Evolutionary conservation across 2,329 filamentous ascomycete genomes (phyloP), one percentile per base, ranked within the genome.

Genomic region (Nannizziopsis arthrosporioides): DNA sequence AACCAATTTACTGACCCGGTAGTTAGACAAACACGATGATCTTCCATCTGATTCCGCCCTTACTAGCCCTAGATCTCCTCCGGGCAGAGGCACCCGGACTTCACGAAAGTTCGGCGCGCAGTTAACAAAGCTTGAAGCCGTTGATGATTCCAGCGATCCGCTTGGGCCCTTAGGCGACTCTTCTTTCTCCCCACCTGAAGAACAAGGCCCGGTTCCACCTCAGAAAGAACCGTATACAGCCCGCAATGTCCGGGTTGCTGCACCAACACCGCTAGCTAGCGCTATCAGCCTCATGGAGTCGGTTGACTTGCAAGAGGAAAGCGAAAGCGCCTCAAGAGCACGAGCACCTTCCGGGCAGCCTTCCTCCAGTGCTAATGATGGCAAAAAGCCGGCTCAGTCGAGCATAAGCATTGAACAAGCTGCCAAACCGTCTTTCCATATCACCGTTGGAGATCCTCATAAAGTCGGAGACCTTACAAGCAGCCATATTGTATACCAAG

Each of bases 391-490:
- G 54, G 71, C 69, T 18, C 76, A 80, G 60, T 88, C 89, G 14
- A 94, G 89, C 62, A 79, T 95, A 55, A 93, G 84, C 64, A 73
- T 96, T 48, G 90, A 96, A 67, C 85, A 94, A 69, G 92, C 92
- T 41, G 82, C 90, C 27, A 94, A 94, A 68, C 92, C 92, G 4
- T 84, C 73, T 37, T 98, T 96, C 67, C 73, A 85, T 43, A 96
- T 98, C 59, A 81, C 77, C 2, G 92, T 98, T 17, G 92, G 92
- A 50, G 92, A 98, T 68, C 92, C 92, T 48, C 89, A 95, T 69
- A 98, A 96, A 71, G 90, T 98, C 56, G 92, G 92, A 51, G 92
- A 96, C 67, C 68, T 96, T 64, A 95, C 92, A 7, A 94, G 85
- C 66, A 94, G 89, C 54, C 92, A 98, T 66, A 98, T 94, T 55